Percentiles rank a stretch among this genome's conserved stretches.
These are phyloP conservation scores for Neurospora sp. DNA, from an alignment of 495 filamentous ascomycete genomes.

Conservation along the genomic window DNA sequence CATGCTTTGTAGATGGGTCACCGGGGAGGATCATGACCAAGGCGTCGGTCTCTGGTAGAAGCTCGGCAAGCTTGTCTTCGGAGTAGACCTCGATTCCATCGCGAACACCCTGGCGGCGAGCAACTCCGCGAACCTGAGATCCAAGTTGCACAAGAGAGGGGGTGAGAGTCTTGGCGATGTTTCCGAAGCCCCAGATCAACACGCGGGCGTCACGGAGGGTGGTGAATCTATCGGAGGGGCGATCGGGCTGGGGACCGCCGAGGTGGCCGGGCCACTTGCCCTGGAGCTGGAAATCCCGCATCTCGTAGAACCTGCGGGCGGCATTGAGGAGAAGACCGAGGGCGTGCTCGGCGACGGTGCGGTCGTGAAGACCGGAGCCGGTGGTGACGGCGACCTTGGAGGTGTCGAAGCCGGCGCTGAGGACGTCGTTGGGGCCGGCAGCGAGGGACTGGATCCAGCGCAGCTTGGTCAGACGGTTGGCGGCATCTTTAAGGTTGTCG, in stretches of 20 bases:
- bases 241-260: constrained; percentile 46
- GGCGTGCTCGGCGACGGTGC: constrained; percentile 49
- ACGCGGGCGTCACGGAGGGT: constrained; percentile 43
- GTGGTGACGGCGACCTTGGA: constrained; percentile 35
- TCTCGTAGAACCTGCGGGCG: constrained; percentile 44
- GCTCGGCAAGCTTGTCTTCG: constrained; percentile 38
- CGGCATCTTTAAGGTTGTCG: constrained; percentile 43
- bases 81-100: constrained; percentile 42
- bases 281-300: constrained; percentile 46
- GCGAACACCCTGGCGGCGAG: constrained; percentile 46
- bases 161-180: constrained; percentile 69
- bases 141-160: constrained; percentile 52
- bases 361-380: constrained; percentile 51
- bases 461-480: constrained; percentile 36
- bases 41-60: constrained; percentile 60
- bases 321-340: constrained; percentile 42
- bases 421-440: constrained; percentile 52
- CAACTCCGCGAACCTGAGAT: constrained; percentile 35
- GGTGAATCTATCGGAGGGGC: constrained; percentile 35
- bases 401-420: constrained; percentile 44
- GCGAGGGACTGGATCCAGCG: constrained; percentile 53
- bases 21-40: constrained; percentile 67
- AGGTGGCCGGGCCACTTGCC: constrained; percentile 46
- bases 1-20: constrained; percentile 56
- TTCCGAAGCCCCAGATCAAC: constrained; percentile 71